Base-by-base conservation (phyloP, 1,139 yeast species). In the Diutina neorugosa region DNA sequence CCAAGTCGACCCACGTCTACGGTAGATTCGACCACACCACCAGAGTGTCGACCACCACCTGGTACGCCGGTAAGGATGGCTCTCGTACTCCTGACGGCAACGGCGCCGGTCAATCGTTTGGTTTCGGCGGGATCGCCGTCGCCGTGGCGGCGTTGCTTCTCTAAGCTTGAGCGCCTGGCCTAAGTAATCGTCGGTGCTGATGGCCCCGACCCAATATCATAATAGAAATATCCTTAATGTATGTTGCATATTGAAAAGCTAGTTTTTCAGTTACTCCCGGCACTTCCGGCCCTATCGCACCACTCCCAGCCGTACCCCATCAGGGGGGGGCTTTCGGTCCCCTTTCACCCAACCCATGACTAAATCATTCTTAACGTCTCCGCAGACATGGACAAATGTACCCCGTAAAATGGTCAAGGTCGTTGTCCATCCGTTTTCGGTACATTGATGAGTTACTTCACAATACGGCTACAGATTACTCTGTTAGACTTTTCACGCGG, bases 11-110 rank as follows among this genome's bases (percentile, higher is more conserved):
- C 21, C 37, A 46, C 40, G 18, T 19, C 16, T 46, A 46, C 40
- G 50, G 50, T 4, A 46, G 50, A 46, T 46, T 46, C 21, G 50
- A 46, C 50, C 50, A 46, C 50, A 46, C 50, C 23, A 18, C 27
- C 27, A 46, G 50, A 46, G 50, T 46, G 18, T 25, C 37, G 21
- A 46, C 50, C 40, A 46, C 50, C 40, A 46, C 50, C 40, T 27
- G 40, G 40, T 46, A 27, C 40, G 40, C 37, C 21, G 50, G 50
- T 9, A 46, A 46, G 50, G 50, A 46, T 21, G 50, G 50, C 19
- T 16, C 19, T 5, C 18, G 40, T 8, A 27, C 50, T 11, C 41
- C 50, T 14, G 25, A n/a, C n/a, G 48, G 18, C 19, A 46, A 46
- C 40, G 50, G 18, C 11, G 50, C 50, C 27, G 50, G 20, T n/a